phyloP scores from a whole-genome alignment of 495 filamentous ascomycete genomes.

The Hypoxylon perforatum region DNA sequence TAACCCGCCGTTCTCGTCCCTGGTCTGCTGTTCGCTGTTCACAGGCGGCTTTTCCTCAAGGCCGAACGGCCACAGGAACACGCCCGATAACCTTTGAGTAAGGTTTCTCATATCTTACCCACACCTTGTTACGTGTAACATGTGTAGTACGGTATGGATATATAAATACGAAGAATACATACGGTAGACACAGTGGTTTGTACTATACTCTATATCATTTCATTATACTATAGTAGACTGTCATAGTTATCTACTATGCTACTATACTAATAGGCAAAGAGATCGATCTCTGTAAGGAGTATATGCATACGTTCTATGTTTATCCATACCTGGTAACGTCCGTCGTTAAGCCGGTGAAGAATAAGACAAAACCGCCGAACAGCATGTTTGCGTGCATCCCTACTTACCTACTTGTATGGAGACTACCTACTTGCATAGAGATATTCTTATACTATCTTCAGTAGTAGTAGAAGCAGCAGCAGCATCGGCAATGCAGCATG shows the following conservation, averaged over 20 bases:
- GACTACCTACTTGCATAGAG: no score
- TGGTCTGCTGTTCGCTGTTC: neutral
- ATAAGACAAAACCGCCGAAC: conserved; percentile 25
- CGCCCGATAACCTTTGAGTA: conserved; percentile 3
- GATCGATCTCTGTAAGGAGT: conserved; percentile 26
- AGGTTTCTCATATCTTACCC: conserved; percentile 1
- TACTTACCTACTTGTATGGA: no score
- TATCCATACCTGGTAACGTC: conserved; percentile 9
- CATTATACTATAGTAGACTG: conserved; percentile 7
- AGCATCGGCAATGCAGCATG: neutral
- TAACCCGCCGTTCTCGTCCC: conserved; percentile 35
- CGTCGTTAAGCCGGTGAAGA: neutral
- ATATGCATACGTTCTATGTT: conserved; percentile 18
- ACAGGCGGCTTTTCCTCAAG: conserved; percentile 15
- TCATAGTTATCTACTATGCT: conserved; percentile 18
- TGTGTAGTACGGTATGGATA: conserved; percentile 11
- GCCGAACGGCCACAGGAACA: conserved; percentile 21
- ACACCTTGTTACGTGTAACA: conserved; percentile 37
- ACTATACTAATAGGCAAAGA: neutral
- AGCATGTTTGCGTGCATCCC: conserved; percentile 11
- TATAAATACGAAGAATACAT: conserved; percentile 12
- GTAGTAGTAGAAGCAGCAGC: no score
- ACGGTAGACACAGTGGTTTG: conserved; percentile 14
- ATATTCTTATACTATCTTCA: no score
- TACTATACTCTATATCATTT: conserved; percentile 11